Conservation (phyloP, 2,329 filamentous ascomycete species). For the Gaeumannomyces sp. region DNA sequence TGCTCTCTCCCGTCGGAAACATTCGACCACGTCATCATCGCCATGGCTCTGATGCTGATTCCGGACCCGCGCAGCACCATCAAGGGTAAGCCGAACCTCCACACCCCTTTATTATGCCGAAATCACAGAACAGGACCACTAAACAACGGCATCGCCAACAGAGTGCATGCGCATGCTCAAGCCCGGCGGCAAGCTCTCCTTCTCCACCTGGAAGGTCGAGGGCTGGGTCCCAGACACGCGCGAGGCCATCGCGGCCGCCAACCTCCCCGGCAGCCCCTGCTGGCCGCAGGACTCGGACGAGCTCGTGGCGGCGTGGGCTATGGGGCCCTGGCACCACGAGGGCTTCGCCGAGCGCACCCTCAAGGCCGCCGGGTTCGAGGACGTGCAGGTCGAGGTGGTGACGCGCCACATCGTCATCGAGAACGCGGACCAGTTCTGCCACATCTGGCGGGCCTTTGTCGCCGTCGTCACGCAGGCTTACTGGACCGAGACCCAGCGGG, state of each 20-base stretch:
- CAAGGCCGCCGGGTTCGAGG: constrained; percentile 3
- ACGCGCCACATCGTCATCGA: constrained; percentile 2
- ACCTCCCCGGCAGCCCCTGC: background rate
- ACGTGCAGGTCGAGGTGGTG: background rate
- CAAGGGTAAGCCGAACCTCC: background rate
- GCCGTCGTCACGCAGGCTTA: constrained; percentile 2
- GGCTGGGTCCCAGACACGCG: constrained; percentile 4
- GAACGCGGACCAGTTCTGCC: background rate
- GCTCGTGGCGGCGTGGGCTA: constrained; percentile 1
- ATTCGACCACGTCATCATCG: constrained; percentile 1
- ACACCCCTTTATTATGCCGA: accelerated
- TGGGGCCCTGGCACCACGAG: constrained; percentile 3
- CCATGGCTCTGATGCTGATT: constrained; percentile 6
- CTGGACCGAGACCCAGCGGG: background rate
- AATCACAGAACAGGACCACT: background rate
- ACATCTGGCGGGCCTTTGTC: constrained; percentile 1
- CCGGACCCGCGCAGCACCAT: constrained; percentile 1
- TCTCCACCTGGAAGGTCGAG: constrained; percentile 3
- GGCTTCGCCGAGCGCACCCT: background rate
- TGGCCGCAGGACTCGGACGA: constrained; percentile 5
- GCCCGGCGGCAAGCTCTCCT: background rate
- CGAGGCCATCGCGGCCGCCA: constrained; percentile 1
- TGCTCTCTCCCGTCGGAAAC: background rate
- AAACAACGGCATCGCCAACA: background rate
- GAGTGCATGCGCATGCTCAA: constrained; percentile 4